Evolutionary conservation across 202 grass and related monocot genomes (phyloP).

Genomic region (Musa balbisiana): DNA sequence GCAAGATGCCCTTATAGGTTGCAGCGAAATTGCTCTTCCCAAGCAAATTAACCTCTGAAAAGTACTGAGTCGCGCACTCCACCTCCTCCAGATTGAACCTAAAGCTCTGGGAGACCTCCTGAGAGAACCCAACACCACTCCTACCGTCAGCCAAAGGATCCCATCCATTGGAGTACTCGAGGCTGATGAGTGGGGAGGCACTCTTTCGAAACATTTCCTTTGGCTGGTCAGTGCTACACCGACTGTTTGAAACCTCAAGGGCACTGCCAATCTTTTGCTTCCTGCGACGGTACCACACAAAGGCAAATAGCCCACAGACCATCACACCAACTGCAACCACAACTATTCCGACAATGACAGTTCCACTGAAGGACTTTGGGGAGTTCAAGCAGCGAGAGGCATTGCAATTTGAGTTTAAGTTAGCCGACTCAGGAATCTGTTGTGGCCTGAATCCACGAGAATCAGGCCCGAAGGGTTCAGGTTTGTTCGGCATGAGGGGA

Average conservation of each 20-base stretch:
- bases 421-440: conserved; percentile 29
- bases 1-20: conserved; percentile 73
- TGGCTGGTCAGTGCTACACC: conserved; percentile 84
- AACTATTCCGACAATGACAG: conserved; percentile 47
- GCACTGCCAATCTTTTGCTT: conserved; percentile 97
- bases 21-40: conserved; percentile 76
- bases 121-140: conserved; percentile 39
- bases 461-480: conserved; percentile 58
- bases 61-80: conserved; percentile 90
- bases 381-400: conserved; percentile 32
- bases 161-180: conserved; percentile 84
- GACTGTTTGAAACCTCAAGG: conserved; percentile 80
- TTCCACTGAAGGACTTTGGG: conserved; percentile 41
- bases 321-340: conserved; percentile 35
- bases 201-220: conserved; percentile 70
- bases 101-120: conserved; percentile 66
- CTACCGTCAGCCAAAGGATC: conserved; percentile 45
- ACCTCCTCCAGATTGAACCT: conserved; percentile 98
- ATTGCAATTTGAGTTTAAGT: conserved; percentile 30
- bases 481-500: conserved; percentile 53
- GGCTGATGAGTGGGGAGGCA: conserved; percentile 62
- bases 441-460: conserved; percentile 33
- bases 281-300: conserved; percentile 61
- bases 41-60: conserved; percentile 81
- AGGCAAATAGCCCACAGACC: conserved; percentile 51